These are phyloP conservation scores for Vigna mungo DNA, from an alignment of 306 rosid genomes.

Conservation along the genomic window DNA sequence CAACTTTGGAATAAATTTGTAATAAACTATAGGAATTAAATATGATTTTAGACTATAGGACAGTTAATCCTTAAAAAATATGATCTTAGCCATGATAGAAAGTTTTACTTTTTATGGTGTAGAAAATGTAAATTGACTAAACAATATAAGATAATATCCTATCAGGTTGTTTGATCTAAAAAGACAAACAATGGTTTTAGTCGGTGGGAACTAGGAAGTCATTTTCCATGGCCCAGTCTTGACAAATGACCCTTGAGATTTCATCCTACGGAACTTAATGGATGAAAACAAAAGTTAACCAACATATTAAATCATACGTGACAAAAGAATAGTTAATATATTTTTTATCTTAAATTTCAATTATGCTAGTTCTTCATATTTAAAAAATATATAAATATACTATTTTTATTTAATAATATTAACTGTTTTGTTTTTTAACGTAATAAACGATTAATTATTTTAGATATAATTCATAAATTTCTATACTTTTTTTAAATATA, in stretches of 20 bases:
- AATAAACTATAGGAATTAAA: not conserved
- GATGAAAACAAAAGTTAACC: slow-evolving; percentile 2
- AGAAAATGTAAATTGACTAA: not conserved
- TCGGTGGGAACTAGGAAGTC: not conserved
- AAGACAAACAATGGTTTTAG: not conserved
- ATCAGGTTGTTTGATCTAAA: not conserved
- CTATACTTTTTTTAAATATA: too few species aligned
- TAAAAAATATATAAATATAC: too few species aligned
- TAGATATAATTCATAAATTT: too few species aligned
- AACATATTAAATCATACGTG: not conserved
- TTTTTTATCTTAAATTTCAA: too few species aligned
- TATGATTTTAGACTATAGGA: not conserved
- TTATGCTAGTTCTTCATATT: too few species aligned
- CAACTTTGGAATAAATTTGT: not conserved
- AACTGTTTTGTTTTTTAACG: too few species aligned
- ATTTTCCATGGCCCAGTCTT: not conserved
- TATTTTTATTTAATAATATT: too few species aligned
- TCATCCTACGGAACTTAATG: not conserved
- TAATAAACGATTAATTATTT: too few species aligned
- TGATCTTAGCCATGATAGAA: not conserved
- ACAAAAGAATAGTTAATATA: not conserved
- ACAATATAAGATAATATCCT: not conserved
- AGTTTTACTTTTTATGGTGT: not conserved
- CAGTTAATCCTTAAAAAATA: not conserved
- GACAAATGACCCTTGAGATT: not conserved